phyloP scores from a whole-genome alignment of 495 filamentous ascomycete genomes.

The Lentithecium fluviatile region DNA sequence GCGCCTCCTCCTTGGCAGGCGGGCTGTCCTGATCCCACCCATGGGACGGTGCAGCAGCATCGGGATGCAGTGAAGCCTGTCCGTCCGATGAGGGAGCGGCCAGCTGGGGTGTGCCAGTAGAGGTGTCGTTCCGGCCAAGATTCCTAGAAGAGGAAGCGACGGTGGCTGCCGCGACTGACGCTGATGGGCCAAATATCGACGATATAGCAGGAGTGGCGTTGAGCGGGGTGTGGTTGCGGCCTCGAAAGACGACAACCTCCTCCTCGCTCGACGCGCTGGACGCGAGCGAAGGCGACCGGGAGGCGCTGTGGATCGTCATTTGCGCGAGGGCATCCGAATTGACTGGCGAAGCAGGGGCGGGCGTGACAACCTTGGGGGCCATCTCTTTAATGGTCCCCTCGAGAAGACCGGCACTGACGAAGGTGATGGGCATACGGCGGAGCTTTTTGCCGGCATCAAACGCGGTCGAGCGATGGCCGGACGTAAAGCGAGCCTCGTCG shows the following conservation, averaged over 20 bases:
- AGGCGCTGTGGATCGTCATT: slow-evolving; percentile 39
- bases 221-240: slow-evolving; percentile 16
- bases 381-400: slow-evolving; percentile 28
- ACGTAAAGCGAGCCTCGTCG: slow-evolving; percentile 77
- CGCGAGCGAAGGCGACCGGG: slow-evolving; percentile 48
- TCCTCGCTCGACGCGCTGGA: slow-evolving; percentile 48
- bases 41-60: no score
- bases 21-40: no score
- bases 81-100: no score
- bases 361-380: not conserved
- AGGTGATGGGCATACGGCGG: slow-evolving; percentile 61
- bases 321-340: slow-evolving; percentile 16
- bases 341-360: not conserved
- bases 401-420: slow-evolving; percentile 67
- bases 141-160: not conserved
- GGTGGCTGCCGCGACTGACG: not conserved
- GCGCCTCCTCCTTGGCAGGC: no score
- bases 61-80: no score
- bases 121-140: not conserved
- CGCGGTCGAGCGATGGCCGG: slow-evolving; percentile 52
- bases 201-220: slow-evolving; percentile 1
- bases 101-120: no score
- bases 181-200: not conserved
- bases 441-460: slow-evolving; percentile 43
- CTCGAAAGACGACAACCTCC: slow-evolving; percentile 64